Percentiles rank a stretch among this genome's conserved stretches.
phyloP scores from a whole-genome alignment of 1,284 basidiomycete genomes.

The Exobasidium cylindrosporum region DNA sequence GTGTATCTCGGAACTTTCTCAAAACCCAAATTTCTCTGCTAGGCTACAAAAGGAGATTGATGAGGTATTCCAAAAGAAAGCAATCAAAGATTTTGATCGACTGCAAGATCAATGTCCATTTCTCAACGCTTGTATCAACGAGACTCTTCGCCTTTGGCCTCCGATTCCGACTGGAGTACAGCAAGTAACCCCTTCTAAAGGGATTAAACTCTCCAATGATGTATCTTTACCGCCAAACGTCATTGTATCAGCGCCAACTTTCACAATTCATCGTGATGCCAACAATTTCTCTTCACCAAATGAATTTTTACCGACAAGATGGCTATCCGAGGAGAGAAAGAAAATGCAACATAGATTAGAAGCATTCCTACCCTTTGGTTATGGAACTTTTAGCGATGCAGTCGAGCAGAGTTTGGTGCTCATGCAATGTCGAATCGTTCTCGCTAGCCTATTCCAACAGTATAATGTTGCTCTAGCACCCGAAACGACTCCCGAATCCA shows the following conservation, averaged over 20 bases:
- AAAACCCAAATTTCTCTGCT: slow-evolving; percentile 14
- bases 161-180: slow-evolving; percentile 23
- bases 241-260: not conserved
- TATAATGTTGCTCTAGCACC: not conserved
- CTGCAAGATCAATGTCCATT: slow-evolving; percentile 22
- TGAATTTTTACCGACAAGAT: not conserved
- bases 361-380: slow-evolving; percentile 2
- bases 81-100: slow-evolving; percentile 14
- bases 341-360: not conserved
- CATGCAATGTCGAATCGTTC: slow-evolving; percentile 9
- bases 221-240: slow-evolving; percentile 11
- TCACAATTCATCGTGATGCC: slow-evolving; percentile 7
- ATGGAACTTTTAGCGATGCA: not conserved
- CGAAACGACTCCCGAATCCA: not conserved
- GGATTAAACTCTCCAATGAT: slow-evolving; percentile 11
- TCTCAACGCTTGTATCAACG: slow-evolving; percentile 29
- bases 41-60: slow-evolving; percentile 20
- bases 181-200: slow-evolving; percentile 10
- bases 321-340: not conserved
- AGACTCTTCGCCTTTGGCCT: slow-evolving; percentile 23
- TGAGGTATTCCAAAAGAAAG: not conserved
- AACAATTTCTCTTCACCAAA: slow-evolving; percentile 1
- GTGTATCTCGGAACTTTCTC: slow-evolving; percentile 20
- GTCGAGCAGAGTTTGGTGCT: slow-evolving; percentile 15
- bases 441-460: not conserved